Evolutionary conservation across 805 yeast species (phyloP).

Genomic region (Naumovozyma castellii): DNA sequence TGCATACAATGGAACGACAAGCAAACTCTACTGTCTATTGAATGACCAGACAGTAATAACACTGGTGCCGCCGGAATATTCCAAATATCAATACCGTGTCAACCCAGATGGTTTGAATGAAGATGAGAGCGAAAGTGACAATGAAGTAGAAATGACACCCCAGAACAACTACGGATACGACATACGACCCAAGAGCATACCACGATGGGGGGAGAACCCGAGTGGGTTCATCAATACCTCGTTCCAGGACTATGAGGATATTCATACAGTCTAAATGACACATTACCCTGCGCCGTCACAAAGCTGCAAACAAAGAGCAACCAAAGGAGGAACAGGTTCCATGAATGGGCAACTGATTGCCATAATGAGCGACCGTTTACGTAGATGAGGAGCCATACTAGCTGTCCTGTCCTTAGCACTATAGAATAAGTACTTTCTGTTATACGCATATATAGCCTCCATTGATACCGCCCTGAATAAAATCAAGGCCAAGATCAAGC

Average conservation of each 20-base stretch:
- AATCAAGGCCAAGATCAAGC: no score
- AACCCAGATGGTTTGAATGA: no score
- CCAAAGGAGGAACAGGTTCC: background rate
- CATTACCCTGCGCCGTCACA: no score
- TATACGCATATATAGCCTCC: no score
- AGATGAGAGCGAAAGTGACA: background rate
- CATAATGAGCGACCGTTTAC: background rate
- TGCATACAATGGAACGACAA: conserved; percentile 6
- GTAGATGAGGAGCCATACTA: no score
- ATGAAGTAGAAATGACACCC: background rate
- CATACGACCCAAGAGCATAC: background rate
- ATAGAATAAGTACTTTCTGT: no score
- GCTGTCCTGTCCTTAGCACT: no score
- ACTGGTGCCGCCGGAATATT: background rate
- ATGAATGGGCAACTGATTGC: background rate
- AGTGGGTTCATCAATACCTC: background rate
- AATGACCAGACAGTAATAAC: conserved; percentile 1
- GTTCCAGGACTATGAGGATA: background rate
- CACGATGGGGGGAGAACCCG: background rate
- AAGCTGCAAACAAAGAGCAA: background rate
- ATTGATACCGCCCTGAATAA: no score
- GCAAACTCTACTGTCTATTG: background rate
- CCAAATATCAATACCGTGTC: background rate
- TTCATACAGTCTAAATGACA: no score
- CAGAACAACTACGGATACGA: background rate